These are phyloP conservation scores for Saitozyma podzolica DNA, from an alignment of 768 basidiomycete genomes.

Conservation along the genomic window DNA sequence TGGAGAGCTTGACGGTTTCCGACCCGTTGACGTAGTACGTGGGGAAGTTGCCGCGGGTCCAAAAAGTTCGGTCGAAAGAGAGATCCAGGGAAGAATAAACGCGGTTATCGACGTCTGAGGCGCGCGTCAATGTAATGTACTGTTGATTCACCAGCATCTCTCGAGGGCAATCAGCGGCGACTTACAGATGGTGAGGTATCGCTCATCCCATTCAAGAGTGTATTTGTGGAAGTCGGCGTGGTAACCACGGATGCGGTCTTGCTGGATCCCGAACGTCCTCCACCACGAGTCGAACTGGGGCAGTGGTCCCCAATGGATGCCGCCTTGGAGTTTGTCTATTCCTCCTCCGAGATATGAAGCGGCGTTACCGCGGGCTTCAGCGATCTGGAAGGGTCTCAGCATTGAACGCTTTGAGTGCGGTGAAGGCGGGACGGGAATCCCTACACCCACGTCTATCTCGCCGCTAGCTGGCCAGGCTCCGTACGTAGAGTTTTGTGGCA, in stretches of 20 bases:
- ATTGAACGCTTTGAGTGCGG: no score
- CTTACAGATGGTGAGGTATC: conserved; percentile 61
- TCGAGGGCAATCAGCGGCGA: no score
- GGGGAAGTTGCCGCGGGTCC: conserved; percentile 70
- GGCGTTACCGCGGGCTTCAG: conserved; percentile 61
- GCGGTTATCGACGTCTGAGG: conserved; percentile 64
- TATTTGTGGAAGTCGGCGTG: conserved; percentile 74
- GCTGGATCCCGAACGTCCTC: conserved; percentile 76
- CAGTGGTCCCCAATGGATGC: conserved; percentile 68
- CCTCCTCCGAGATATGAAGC: conserved; percentile 59
- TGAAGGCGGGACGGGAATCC: no score
- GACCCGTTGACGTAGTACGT: conserved; percentile 53
- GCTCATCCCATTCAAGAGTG: conserved; percentile 73
- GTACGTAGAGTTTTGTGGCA: conserved; percentile 57
- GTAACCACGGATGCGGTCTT: conserved; percentile 63
- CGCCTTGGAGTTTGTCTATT: conserved; percentile 58
- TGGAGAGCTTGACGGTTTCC: conserved; percentile 22
- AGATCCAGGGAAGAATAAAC: conserved; percentile 68
- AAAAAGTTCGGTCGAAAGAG: conserved; percentile 67
- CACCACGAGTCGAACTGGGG: conserved; percentile 59
- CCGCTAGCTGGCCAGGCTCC: conserved; percentile 62
- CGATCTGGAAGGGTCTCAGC: conserved; percentile 49
- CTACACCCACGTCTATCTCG: conserved; percentile 61
- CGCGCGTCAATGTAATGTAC: no score
- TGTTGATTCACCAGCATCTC: no score